Base-by-base conservation (phyloP, 331 rosid species). In the Dryas integrifolia region DNA sequence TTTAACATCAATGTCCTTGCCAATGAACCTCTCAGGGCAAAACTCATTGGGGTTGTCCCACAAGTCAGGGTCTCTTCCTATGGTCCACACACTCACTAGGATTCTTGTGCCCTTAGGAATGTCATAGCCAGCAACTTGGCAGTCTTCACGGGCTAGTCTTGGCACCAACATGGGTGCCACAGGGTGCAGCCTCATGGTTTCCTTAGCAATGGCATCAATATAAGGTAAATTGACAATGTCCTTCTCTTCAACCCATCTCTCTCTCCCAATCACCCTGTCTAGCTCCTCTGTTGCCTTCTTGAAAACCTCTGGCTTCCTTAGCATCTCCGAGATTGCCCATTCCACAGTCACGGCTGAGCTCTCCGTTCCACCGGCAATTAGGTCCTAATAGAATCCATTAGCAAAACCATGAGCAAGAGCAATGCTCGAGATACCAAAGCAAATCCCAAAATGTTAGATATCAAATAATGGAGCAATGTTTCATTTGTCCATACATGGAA, bases 311-410 rank as follows among this genome's bases (percentile, higher is more conserved):
- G 97, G 97, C 78, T 57, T 92, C 59, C 7, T 77, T 13, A 92
- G 52, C 8, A 92, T 65, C 77, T 92, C 97, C 0, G 82, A 38
- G 1, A 92, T 87, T 53, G 93, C 92, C 97, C 97, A 92, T 79
- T 89, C 97, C 26, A 89, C 89, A 0, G 89, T 87, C 14, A 83
- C 89, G 0, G 93, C 86, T 5, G 96, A 89, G 78, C 90, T 92
- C 82, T 89, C 96, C 4, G 97, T 92, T n/a, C 96, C 96, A 3
- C 96, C 92, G 0, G 96, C 90, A 67, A 92, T 86, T 10, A 89
- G 40, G 58, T 92, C 93, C 96, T 92, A 77, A 53, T 26, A 41
- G 2, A 2, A 40, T 38, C 16, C 16, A 66, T 49, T 21, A 78
- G 18, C 60, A 30, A 67, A 45, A 9, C 1, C 40, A 13, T 44